These are phyloP conservation scores for Fistulinella prunicolor DNA, from an alignment of 768 basidiomycete species.

Conservation along the genomic window DNA sequence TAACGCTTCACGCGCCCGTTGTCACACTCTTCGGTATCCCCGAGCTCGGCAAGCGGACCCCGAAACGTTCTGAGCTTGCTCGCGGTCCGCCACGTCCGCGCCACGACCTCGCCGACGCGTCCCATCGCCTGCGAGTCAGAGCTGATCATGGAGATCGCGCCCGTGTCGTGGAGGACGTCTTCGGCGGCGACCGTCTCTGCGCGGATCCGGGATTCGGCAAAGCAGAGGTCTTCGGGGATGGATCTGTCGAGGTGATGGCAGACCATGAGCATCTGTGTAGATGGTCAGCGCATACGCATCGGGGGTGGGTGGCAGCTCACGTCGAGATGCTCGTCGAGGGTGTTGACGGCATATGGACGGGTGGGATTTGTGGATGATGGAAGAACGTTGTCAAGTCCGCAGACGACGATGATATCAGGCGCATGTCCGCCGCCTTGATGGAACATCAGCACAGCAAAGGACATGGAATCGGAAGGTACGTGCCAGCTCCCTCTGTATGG, in stretches of 20 bases:
- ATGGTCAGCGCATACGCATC: neutral
- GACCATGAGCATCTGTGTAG: conserved; percentile 94
- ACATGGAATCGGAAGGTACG: neutral
- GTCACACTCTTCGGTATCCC: conserved; percentile 45
- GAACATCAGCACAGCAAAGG: neutral
- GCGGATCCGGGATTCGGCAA: conserved; percentile 96
- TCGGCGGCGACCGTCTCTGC: conserved; percentile 97
- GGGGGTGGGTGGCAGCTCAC: conserved; percentile 44
- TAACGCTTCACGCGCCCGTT: conserved; percentile 94
- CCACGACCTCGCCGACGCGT: conserved; percentile 90
- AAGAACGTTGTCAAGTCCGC: conserved; percentile 82
- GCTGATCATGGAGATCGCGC: conserved; percentile 95
- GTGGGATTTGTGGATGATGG: conserved; percentile 98
- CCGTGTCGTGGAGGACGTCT: conserved; percentile 88
- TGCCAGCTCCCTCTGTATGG: conserved; percentile 93
- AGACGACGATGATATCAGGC: conserved; percentile 98
- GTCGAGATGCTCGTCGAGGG: conserved; percentile 95
- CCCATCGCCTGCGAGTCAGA: conserved; percentile 99
- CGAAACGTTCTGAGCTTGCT: conserved; percentile 84
- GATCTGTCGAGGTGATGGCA: conserved; percentile 92
- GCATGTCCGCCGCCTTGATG: conserved; percentile 87
- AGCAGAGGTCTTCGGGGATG: conserved; percentile 92
- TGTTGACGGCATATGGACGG: conserved; percentile 86
- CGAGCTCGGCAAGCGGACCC: conserved; percentile 69
- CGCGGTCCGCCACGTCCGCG: conserved; percentile 94